phyloP scores from a whole-genome alignment of 1,284 basidiomycete genomes.

The Phellinidium pouzarii region DNA sequence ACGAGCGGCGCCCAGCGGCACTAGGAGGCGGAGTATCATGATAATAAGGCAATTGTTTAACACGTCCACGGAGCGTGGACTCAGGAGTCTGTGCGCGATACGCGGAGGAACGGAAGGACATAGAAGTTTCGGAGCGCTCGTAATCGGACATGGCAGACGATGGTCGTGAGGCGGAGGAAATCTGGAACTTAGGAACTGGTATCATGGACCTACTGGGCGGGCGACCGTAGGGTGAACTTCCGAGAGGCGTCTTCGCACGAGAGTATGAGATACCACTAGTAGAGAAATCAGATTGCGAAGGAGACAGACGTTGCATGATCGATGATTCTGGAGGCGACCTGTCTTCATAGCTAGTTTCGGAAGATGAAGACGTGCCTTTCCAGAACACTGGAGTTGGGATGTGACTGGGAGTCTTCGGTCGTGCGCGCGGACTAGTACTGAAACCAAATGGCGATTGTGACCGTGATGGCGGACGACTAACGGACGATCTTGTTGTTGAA shows the following conservation, averaged over 20 bases:
- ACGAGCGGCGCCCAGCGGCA: constrained; percentile 26
- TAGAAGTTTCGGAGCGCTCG: constrained; percentile 45
- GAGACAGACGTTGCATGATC: constrained; percentile 56
- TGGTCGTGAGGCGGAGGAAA: constrained; percentile 65
- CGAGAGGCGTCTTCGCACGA: constrained; percentile 35
- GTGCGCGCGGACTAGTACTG: constrained; percentile 32
- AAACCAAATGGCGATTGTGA: constrained; percentile 26
- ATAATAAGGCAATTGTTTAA: constrained; percentile 48
- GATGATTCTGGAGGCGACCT: constrained; percentile 32
- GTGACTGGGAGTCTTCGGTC: constrained; percentile 69
- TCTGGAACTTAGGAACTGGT: constrained; percentile 64
- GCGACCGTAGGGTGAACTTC: constrained; percentile 48
- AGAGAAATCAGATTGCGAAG: constrained; percentile 42
- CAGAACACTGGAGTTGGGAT: constrained; percentile 56
- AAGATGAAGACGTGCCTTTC: constrained; percentile 42
- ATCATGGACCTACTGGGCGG: constrained; percentile 79
- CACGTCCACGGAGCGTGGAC: constrained; percentile 46
- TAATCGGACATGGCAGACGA: constrained; percentile 65
- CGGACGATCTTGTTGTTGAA: constrained; percentile 55
- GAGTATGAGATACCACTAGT: constrained; percentile 23
- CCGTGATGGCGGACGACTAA: constrained; percentile 35
- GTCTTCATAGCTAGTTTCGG: constrained; percentile 42
- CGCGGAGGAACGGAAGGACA: constrained; percentile 41
- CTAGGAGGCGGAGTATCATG: constrained; percentile 30
- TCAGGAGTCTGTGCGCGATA: constrained; percentile 65